Base-by-base conservation (phyloP, 1,284 basidiomycete species). In the Quambalaria eucalypti region DNA sequence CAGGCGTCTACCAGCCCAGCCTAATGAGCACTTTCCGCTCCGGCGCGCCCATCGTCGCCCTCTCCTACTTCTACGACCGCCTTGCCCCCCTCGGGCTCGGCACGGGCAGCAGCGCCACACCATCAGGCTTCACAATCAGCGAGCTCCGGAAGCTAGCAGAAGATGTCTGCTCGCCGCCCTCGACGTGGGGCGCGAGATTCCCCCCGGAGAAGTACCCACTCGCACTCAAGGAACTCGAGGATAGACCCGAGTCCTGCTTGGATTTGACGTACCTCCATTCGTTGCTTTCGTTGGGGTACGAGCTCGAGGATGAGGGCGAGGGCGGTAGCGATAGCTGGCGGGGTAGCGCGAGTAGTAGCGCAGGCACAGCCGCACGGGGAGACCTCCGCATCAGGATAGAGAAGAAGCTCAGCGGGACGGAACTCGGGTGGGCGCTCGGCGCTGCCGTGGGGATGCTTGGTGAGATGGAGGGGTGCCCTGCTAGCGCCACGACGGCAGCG, bases 1-100 rank as follows among this genome's bases (percentile, higher is more conserved):
- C 90, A 66, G 93, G 93, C 33, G 90, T 96, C 28, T 97, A 98
- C 79, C 93, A 97, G 76, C 95, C 93, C 1, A 87, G 87, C n/a
- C 81, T 97, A 28, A 81, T 88, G 62, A 87, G 93, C 62, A 87
- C 88, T 4, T 97, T 97, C 82, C 66, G 63, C 9, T 64, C 66
- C 1, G 42, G 42, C 2, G 21, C 42, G 25, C 77, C 77, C 30
- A 69, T 73, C 50, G 59, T 71, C 28, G 66, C 68, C 9, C 61
- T 69, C 10, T 96, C 92, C 28, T 98, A 97, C 82, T 97, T 98
- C 78, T 95, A 90, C 79, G 93, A 97, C 80, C 87, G 95, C 38
- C 81, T 95, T 59, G 78, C 81, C 38, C 93, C 91, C 0, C 83
- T 97, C 57, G 81, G 92, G 42, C 77, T 79, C 48, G 71, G 59